Evolutionary conservation across 306 rosid species (phyloP).

Genomic region (Purshia tridentata): DNA sequence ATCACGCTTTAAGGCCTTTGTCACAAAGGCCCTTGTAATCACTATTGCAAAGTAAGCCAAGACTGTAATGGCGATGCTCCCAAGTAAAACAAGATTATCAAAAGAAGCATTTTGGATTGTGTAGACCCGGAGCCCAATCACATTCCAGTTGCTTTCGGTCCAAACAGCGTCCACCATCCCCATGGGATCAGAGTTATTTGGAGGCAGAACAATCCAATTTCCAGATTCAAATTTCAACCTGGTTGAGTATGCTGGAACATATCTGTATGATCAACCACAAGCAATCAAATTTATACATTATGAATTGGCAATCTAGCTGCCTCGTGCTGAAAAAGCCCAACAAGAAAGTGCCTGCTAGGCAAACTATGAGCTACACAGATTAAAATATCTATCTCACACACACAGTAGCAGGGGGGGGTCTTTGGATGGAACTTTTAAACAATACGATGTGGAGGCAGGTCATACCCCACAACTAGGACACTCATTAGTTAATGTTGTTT

Average conservation of each 20-base stretch:
- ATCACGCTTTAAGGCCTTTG: slow-evolving; percentile 73
- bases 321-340: too few species aligned
- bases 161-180: slow-evolving; percentile 74
- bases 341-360: background rate
- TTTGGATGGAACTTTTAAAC: background rate
- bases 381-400: too few species aligned
- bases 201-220: slow-evolving; percentile 68
- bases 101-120: slow-evolving; percentile 55
- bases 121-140: slow-evolving; percentile 69
- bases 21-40: slow-evolving; percentile 45
- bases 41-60: slow-evolving; percentile 63
- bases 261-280: slow-evolving; percentile 50
- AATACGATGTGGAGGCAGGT: background rate
- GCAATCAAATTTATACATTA: background rate
- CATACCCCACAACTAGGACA: background rate
- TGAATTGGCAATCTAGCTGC: background rate
- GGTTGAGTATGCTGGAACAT: slow-evolving; percentile 92
- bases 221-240: slow-evolving; percentile 67
- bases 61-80: slow-evolving; percentile 62
- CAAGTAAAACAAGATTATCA: slow-evolving; percentile 64
- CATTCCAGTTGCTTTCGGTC: slow-evolving; percentile 96
- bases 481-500: background rate
- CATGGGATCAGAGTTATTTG: slow-evolving; percentile 71
- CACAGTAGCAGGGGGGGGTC: background rate
- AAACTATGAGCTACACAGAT: background rate